Evolutionary conservation across 768 basidiomycete genomes (phyloP), one percentile per base, ranked within the genome.

Genomic region (Dendrothele bispora): DNA sequence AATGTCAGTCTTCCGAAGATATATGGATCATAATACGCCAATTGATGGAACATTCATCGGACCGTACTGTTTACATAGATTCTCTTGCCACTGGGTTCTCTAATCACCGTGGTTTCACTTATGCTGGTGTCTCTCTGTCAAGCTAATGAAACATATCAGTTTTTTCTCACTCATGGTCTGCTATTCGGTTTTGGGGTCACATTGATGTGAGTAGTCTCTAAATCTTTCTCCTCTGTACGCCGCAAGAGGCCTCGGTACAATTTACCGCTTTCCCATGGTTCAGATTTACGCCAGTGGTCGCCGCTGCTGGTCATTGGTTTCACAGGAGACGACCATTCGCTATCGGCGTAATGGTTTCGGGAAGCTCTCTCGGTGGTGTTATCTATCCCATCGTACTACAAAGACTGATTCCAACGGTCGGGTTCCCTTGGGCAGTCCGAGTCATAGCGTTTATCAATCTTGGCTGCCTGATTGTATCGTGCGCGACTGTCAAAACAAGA

Each of bases 271-370:
- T n/a, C n/a, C n/a, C n/a, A n/a, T n/a, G n/a, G 42, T 39, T 12
- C 11, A 43, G 41, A 2, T 43, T 43, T 28, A 25, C 26, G 10
- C 41, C 41, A 2, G 24, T 27, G n/a, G n/a, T 43, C 26, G 41
- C 41, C 15, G 29, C 29, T 15, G 26, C 29, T 3, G 41, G 22
- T 5, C 71, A 72, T 51, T 65, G 63, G 58, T 73, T 75, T 64
- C 58, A 60, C 12, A 51, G 51, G 5, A 55, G 61, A 14, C 57
- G 71, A 7, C 64, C 64, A 2, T 55, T 70, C 18, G 74, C 70
- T 0, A 64, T 69, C 18, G 72, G 71, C 4, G 34, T 73, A 17
- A 60, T 68, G 20, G 61, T 66, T 0, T 58, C 66, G 21, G 73
- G 73, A 7, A 47, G 58, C 38, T 58, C 61, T 14, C 26, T 54